Evolutionary conservation across 495 filamentous ascomycete genomes (phyloP), one percentile per base, ranked within the genome.

Genomic region (Gamarada debralockiae): DNA sequence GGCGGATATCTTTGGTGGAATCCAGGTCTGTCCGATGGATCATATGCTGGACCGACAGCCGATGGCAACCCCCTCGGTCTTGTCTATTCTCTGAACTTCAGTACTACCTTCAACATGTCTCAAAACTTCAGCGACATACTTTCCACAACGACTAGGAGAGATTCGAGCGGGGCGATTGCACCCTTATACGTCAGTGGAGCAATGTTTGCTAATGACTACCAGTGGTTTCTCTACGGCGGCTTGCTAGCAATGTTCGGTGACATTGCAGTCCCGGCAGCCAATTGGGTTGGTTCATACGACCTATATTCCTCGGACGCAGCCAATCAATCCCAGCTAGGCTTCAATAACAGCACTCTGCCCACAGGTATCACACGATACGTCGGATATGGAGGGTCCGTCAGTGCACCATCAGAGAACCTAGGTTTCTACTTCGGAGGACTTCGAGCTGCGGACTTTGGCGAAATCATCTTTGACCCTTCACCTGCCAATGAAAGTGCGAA

Each of bases 361-460:
- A 37, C 57, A 7, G 63, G 60, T 24, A 50, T 87, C 24, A 88
- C 81, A 3, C 72, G 77, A 33, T 88, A 82, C 59, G 61, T 90
- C 38, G 78, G 83, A 6, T 78, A 76, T 54, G 86, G 86, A 9
- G 85, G 75, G 0, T 75, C 73, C 0, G 82, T 75, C 8, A 85
- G 74, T 10, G 81, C 78, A 4, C 84, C 85, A 1, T 87, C 85
- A 6, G 85, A 90, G 64, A 84, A 89, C 52, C 73, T 78, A 45
- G 84, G 78, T 0, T 90, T 83, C 70, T 86, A 88, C 58, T 86
- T 90, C 57, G 77, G 80, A 3, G 86, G 86, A 0, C 71, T 81
- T 69, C 76, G 70, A 20, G 71, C 74, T 0, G 42, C 62, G 5
- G 64, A 65, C 49, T 73, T 66, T 60, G 75, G 77, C 0, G 57